Conservation (phyloP, 1,139 yeast genomes). For the Suhomyces ambrosiae region DNA sequence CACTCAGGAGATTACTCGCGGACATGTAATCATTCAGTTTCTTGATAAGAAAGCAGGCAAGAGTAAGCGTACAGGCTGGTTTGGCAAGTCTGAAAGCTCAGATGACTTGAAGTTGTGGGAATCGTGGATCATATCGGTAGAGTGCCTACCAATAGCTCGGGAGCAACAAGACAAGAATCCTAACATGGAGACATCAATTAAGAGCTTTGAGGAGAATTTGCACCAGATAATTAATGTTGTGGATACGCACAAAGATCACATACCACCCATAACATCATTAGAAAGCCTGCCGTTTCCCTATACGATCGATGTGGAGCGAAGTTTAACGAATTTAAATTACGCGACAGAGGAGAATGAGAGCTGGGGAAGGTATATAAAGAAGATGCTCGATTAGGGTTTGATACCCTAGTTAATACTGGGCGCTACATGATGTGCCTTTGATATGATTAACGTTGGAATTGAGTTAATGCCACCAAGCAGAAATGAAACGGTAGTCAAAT, state of each 20-base stretch:
- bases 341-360: slow-evolving; percentile 30
- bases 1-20: slow-evolving; percentile 5
- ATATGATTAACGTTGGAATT: too few relatives aligned
- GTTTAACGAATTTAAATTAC: slow-evolving; percentile 13
- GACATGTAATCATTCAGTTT: slow-evolving; percentile 31
- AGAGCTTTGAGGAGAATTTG: slow-evolving; percentile 47
- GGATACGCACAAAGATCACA: slow-evolving; percentile 61
- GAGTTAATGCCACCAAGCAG: too few relatives aligned
- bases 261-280: slow-evolving; percentile 72
- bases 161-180: slow-evolving; percentile 7
- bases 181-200: slow-evolving; percentile 29
- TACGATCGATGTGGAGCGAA: slow-evolving; percentile 29
- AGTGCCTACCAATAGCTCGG: slow-evolving; percentile 32
- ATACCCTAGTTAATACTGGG: too few relatives aligned
- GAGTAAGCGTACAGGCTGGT: slow-evolving; percentile 46
- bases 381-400: slow-evolving; percentile 41
- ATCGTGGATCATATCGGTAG: slow-evolving; percentile 42
- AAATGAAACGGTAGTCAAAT: too few relatives aligned
- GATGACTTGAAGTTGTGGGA: slow-evolving; percentile 41
- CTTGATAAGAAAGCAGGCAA: slow-evolving; percentile 29
- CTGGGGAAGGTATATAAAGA: slow-evolving; percentile 55
- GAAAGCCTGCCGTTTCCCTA: slow-evolving; percentile 73
- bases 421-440: too few relatives aligned
- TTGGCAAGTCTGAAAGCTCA: slow-evolving; percentile 32
- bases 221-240: slow-evolving; percentile 51